Percentiles rank a stretch among this genome's conserved stretches.
Evolutionary conservation across 179 eudicot species (phyloP).

Genomic region (Silene coronaria): DNA sequence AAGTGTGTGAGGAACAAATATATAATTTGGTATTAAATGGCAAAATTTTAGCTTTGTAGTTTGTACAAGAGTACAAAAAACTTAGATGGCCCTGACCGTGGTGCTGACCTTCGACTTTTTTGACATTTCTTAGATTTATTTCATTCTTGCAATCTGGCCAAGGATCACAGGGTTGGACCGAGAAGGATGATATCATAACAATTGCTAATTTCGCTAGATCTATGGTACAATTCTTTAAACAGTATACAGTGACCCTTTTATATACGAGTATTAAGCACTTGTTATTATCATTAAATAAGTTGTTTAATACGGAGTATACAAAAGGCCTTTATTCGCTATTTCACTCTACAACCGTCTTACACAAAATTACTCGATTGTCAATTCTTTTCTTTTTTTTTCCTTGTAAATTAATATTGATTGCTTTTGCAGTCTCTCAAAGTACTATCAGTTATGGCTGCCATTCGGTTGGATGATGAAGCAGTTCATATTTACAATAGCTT

Average conservation of each 20-base stretch:
- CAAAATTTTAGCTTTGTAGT: too few relatives aligned
- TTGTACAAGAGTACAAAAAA: too few relatives aligned
- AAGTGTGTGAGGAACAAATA: too few relatives aligned
- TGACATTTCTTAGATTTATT: not conserved
- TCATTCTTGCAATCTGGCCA: slow-evolving; percentile 69
- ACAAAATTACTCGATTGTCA: too few relatives aligned
- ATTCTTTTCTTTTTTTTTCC: not conserved
- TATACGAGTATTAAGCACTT: too few relatives aligned
- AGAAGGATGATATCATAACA: slow-evolving; percentile 75
- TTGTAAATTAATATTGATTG: not conserved
- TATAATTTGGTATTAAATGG: too few relatives aligned
- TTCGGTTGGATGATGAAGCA: slow-evolving; percentile 68
- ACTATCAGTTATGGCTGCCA: slow-evolving; percentile 77
- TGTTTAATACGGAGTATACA: too few relatives aligned
- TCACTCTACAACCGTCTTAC: too few relatives aligned
- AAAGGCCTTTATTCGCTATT: too few relatives aligned
- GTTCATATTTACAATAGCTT: slow-evolving; percentile 68
- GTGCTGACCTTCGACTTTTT: slow-evolving; percentile 1
- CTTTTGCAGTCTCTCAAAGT: slow-evolving; percentile 48
- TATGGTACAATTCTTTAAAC: too few relatives aligned
- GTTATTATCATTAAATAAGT: too few relatives aligned
- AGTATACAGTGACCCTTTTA: too few relatives aligned
- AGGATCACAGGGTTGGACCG: slow-evolving; percentile 93
- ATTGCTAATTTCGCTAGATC: slow-evolving; percentile 80
- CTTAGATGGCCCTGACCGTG: slow-evolving; percentile 1